Conservation (phyloP, 1,139 yeast species). For the Lipomyces yarrowii region DNA sequence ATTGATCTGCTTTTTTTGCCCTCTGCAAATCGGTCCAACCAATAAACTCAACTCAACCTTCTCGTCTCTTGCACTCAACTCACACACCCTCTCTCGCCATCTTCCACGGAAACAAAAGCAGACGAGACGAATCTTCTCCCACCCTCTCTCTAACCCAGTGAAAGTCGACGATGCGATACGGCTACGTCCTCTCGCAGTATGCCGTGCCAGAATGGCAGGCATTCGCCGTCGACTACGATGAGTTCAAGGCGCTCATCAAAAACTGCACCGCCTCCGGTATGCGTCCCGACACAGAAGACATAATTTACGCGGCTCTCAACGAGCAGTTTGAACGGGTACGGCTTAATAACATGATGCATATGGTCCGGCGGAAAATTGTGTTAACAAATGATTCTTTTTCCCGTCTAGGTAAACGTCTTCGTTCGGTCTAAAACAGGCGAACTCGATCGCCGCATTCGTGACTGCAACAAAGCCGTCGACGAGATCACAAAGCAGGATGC, state of each 20-base stretch:
- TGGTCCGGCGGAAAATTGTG: too few relatives aligned
- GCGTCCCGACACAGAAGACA: conserved; percentile 31
- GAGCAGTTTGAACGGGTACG: conserved; percentile 55
- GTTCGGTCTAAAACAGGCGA: conserved; percentile 70
- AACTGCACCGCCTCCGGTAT: conserved; percentile 48
- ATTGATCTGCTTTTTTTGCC: neutral
- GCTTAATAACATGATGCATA: neutral
- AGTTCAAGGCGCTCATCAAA: conserved; percentile 64
- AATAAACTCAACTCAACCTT: neutral
- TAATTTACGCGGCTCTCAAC: conserved; percentile 43
- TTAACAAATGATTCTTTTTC: neutral
- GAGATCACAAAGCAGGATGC: conserved; percentile 36
- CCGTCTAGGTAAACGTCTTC: conserved; percentile 51
- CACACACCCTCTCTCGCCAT: too few relatives aligned
- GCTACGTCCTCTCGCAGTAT: conserved; percentile 68
- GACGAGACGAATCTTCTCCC: neutral
- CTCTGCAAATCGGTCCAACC: neutral
- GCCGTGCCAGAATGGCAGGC: conserved; percentile 89
- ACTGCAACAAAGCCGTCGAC: conserved; percentile 47
- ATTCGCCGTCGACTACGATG: conserved; percentile 81
- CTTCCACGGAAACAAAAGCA: too few relatives aligned
- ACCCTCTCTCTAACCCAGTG: neutral
- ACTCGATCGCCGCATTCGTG: conserved; percentile 48
- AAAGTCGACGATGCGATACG: conserved; percentile 69
- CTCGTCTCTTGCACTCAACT: neutral